A percentile compares a stretch with the other conserved stretches of the same genome.
Evolutionary conservation across 352 stramenopile genomes (phyloP).

Genomic region (Globisporangium polare): DNA sequence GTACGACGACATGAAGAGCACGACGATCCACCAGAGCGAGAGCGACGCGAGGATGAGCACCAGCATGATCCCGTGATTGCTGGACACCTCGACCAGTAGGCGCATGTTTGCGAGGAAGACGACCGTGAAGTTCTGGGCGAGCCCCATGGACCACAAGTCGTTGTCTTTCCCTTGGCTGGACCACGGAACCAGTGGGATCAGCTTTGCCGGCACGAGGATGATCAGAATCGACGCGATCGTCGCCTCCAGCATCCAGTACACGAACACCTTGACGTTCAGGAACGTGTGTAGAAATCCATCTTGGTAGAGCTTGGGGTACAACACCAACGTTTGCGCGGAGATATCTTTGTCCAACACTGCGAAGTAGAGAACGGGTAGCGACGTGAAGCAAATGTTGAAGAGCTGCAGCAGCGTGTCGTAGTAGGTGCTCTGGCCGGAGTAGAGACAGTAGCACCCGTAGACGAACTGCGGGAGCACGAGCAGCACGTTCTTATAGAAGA

Average conservation of each 20-base stretch:
- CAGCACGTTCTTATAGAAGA: conserved; percentile 88
- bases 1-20: conserved; percentile 42
- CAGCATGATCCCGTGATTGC: conserved; percentile 20
- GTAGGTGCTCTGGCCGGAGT: conserved; percentile 76
- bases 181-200: conserved; percentile 42
- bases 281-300: conserved; percentile 49
- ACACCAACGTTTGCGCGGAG: conserved; percentile 34
- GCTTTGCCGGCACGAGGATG: conserved; percentile 34
- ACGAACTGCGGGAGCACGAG: conserved; percentile 80
- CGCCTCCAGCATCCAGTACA: conserved; percentile 59
- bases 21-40: conserved; percentile 44
- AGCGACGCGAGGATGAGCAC: conserved; percentile 35
- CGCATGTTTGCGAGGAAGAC: conserved; percentile 52
- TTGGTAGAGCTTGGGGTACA: conserved; percentile 49
- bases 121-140: conserved; percentile 61
- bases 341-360: conserved; percentile 58
- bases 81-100: conserved; percentile 46
- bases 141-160: conserved; percentile 59
- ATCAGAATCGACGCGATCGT: conserved; percentile 44
- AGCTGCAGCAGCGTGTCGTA: conserved; percentile 73
- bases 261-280: conserved; percentile 42
- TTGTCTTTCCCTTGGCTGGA: conserved; percentile 50
- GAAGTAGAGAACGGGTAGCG: conserved; percentile 62
- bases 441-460: conserved; percentile 64
- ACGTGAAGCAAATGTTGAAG: conserved; percentile 82